Evolutionary conservation across 1,284 basidiomycete genomes (phyloP).

Genomic region (Porphyrellus sp.): DNA sequence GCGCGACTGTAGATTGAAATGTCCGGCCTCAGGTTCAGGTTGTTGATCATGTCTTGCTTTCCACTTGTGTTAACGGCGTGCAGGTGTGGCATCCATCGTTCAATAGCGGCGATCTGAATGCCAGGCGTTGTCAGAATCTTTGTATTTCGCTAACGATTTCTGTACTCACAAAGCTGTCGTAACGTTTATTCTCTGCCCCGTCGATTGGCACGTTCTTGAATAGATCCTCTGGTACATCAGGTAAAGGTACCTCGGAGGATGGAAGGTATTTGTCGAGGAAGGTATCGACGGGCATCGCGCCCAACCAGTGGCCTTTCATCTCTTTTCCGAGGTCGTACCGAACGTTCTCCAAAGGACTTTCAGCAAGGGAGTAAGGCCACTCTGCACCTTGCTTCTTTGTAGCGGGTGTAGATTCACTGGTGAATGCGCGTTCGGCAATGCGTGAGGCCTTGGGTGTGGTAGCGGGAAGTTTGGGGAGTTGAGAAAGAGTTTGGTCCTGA

Average conservation of each 20-base stretch:
- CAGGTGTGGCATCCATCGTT: background rate
- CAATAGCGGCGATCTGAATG: background rate
- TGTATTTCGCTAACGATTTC: background rate
- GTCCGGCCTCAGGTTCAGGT: background rate
- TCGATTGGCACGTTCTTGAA: background rate
- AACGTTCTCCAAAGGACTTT: background rate
- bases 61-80: background rate
- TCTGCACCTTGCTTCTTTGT: background rate
- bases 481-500: background rate
- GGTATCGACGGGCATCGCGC: background rate
- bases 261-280: background rate
- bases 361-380: background rate
- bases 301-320: background rate
- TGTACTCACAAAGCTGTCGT: constrained; percentile 1
- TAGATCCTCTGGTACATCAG: background rate
- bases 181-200: background rate
- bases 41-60: background rate
- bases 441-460: background rate
- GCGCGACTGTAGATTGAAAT: background rate
- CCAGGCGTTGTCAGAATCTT: background rate
- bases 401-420: background rate
- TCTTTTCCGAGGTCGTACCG: background rate
- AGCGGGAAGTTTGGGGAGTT: background rate
- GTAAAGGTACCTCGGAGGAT: background rate
- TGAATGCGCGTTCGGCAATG: background rate